phyloP scores from a whole-genome alignment of 2,329 filamentous ascomycete genomes.

The Samsoniella hepiali region DNA sequence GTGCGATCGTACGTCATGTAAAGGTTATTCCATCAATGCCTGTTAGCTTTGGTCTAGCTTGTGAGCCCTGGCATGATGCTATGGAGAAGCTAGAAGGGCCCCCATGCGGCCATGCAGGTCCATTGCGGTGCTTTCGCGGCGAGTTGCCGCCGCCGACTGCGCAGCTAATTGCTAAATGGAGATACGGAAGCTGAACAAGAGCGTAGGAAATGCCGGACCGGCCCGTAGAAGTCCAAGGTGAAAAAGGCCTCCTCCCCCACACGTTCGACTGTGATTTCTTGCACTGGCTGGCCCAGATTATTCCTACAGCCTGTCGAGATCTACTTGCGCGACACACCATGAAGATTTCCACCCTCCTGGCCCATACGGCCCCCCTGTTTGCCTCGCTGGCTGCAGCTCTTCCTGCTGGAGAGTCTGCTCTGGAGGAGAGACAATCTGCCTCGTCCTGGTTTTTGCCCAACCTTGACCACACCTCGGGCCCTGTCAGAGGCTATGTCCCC shows the following conservation, averaged over 20 bases:
- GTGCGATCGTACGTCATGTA: neutral
- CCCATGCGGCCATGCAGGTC: constrained; percentile 1
- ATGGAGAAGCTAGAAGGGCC: neutral
- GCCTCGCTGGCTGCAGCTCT: constrained; percentile 13
- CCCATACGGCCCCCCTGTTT: neutral
- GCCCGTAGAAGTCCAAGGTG: neutral
- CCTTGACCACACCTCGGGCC: constrained; percentile 23
- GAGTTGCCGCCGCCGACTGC: neutral
- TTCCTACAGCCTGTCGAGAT: neutral
- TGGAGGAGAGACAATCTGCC: constrained; percentile 18
- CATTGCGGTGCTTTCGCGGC: constrained; percentile 15
- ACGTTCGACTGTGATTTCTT: neutral
- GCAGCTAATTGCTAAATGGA: neutral
- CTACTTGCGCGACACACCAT: neutral
- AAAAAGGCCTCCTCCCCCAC: neutral
- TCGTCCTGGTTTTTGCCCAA: constrained; percentile 25
- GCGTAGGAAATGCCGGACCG: neutral
- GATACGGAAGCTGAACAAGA: neutral
- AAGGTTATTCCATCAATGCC: neutral
- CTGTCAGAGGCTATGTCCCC: constrained; percentile 23
- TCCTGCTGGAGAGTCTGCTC: constrained; percentile 1
- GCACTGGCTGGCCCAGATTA: neutral
- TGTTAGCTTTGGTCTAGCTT: neutral
- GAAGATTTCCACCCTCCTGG: constrained; percentile 6
- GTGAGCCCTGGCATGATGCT: neutral